phyloP scores from a whole-genome alignment of 306 rosid species.

The Medicago truncatula region DNA sequence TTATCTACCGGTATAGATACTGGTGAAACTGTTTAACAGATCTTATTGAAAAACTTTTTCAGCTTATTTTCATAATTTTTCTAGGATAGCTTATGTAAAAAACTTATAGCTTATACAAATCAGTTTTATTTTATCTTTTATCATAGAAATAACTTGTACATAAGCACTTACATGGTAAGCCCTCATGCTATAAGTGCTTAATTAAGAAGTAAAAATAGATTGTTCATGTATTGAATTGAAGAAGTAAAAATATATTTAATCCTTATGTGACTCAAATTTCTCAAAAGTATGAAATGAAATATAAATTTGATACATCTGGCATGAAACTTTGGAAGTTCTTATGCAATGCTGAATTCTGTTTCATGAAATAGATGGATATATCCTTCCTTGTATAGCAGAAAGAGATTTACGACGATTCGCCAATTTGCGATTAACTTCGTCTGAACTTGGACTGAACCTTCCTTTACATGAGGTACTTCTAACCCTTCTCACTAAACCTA shows the following conservation, averaged over 20 bases:
- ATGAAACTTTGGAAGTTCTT: conserved; percentile 5
- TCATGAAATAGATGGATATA: conserved; percentile 68
- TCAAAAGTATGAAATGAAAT: not conserved
- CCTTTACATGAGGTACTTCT: conserved; percentile 64
- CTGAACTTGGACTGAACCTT: conserved; percentile 63
- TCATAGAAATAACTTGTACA: not conserved
- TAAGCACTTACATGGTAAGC: not conserved
- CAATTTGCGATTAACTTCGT: conserved; percentile 65
- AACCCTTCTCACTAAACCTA: conserved; percentile 13
- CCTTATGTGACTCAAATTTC: not conserved
- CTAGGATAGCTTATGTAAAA: not conserved
- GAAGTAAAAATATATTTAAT: no score
- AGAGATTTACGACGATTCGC: conserved; percentile 74
- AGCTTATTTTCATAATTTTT: not conserved
- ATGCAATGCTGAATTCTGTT: conserved; percentile 33
- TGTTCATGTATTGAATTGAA: no score
- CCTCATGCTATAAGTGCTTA: not conserved
- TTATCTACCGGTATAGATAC: not conserved
- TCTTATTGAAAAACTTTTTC: no score
- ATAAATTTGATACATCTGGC: conserved; percentile 7
- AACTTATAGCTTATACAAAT: not conserved
- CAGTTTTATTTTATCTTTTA: not conserved
- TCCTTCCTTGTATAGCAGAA: conserved; percentile 83
- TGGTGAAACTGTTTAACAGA: not conserved
- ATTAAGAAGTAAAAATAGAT: not conserved